Evolutionary conservation across 1,284 basidiomycete species (phyloP).

Genomic region (Melampsora larici-populina): DNA sequence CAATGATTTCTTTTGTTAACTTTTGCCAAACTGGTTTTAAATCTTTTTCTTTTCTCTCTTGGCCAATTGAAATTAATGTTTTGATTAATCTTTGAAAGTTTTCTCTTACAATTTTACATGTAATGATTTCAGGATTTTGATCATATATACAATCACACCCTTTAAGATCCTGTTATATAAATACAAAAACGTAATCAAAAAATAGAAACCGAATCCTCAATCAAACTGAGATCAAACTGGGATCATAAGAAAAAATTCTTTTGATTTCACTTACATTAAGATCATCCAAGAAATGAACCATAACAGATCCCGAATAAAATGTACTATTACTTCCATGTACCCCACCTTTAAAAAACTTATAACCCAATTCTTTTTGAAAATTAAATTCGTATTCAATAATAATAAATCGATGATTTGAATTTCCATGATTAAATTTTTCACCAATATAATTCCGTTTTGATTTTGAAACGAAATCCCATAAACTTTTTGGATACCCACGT

Average conservation of each 20-base stretch:
- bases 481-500: background rate
- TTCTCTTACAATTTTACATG: background rate
- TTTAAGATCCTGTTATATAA: background rate
- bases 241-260: too few species aligned
- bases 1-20: background rate
- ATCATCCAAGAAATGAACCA: background rate
- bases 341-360: background rate
- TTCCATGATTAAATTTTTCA: slow-evolving; percentile 4
- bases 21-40: slow-evolving; percentile 5
- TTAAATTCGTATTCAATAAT: background rate
- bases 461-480: background rate
- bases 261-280: background rate
- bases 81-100: background rate
- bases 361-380: background rate
- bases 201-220: too few species aligned
- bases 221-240: too few species aligned
- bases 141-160: slow-evolving; percentile 6
- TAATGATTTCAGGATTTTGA: background rate
- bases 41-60: background rate
- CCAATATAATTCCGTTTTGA: background rate
- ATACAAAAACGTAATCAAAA: background rate
- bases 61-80: background rate
- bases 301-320: too few species aligned
- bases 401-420: background rate
- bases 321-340: too few species aligned